Base-by-base conservation (phyloP, 345 rosid species). In the Citrus glauca region DNA sequence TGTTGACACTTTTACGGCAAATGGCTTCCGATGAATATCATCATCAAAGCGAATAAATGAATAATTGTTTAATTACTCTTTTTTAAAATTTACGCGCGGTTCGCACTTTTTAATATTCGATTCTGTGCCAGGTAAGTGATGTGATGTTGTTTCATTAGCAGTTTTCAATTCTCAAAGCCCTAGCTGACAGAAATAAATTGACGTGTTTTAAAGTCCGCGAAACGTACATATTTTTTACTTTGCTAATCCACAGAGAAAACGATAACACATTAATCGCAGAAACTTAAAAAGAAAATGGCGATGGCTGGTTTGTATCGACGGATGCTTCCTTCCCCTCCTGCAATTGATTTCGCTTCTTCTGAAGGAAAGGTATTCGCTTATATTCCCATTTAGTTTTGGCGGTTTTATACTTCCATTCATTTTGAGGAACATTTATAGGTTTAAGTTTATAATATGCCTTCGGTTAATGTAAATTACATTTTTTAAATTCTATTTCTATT, bases 291-390 rank as follows among this genome's bases (percentile, higher is more conserved):
- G 71, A 77, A 37, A 74, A 91, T 91, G 91, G 90, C 91, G 9
- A 87, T 85, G 91, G 92, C 91, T n/a, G 89, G 97, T 24, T 80
- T 92, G 82, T 92, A 92, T 78, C 81, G 91, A 20, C 84, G 92
- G 3, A 68, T 80, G 10, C 97, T 94, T 38, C 88, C 92, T 11
- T 89, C 97, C 24, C 98, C 95, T 64, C 95, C 93, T 19, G 97
- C 95, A 1, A 82, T 94, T 32, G 98, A 92, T 25, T 94, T 94
- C 81, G 90, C 98, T 73, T 92, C 98, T 61, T 55, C 86, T 14
- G 89, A 91, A 83, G 95, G 98, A 42, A 94, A 91, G 93, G 98
- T 90, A 62, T 10, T 38, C 33, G 9, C 73, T 71, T 76, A 42
- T 19, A 14, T 73, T 33, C 69, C 2, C 70, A 22, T 33, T 25